Evolutionary conservation across 2,329 filamentous ascomycete genomes (phyloP).

Genomic region (Colletotrichum godetiae): DNA sequence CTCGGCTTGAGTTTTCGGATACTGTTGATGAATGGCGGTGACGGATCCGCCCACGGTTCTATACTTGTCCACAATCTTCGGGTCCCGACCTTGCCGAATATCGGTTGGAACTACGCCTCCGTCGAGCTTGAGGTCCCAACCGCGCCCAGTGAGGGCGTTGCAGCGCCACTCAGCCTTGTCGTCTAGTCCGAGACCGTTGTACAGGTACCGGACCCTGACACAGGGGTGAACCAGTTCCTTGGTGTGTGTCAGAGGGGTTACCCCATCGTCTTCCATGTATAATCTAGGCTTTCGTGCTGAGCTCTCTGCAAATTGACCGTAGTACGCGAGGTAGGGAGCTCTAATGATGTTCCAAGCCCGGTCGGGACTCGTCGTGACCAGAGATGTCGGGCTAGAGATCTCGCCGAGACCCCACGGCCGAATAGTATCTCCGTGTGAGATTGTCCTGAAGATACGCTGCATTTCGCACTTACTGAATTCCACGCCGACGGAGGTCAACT

Average conservation of each 20-base stretch:
- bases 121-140: slow-evolving; percentile 18
- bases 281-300: no score
- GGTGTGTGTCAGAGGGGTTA: slow-evolving; percentile 25
- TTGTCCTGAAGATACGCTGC: slow-evolving; percentile 36
- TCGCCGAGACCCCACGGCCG: slow-evolving; percentile 38
- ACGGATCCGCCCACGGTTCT: slow-evolving; percentile 18
- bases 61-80: slow-evolving; percentile 13
- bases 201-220: slow-evolving; percentile 46
- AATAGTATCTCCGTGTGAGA: slow-evolving; percentile 19
- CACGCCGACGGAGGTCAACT: slow-evolving; percentile 38
- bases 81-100: neutral
- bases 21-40: neutral
- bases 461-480: slow-evolving; percentile 40
- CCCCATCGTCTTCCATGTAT: no score
- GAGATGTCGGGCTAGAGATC: slow-evolving; percentile 34
- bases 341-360: neutral
- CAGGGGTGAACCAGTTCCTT: slow-evolving; percentile 45
- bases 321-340: slow-evolving; percentile 10
- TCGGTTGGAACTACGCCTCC: neutral
- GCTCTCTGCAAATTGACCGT: slow-evolving; percentile 3
- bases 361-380: slow-evolving; percentile 21
- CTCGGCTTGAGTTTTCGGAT: neutral
- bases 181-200: slow-evolving; percentile 42
- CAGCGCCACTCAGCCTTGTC: slow-evolving; percentile 42
- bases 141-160: slow-evolving; percentile 31